phyloP scores from a whole-genome alignment of 2,329 filamentous ascomycete genomes.

The Aspergillus amoenus region DNA sequence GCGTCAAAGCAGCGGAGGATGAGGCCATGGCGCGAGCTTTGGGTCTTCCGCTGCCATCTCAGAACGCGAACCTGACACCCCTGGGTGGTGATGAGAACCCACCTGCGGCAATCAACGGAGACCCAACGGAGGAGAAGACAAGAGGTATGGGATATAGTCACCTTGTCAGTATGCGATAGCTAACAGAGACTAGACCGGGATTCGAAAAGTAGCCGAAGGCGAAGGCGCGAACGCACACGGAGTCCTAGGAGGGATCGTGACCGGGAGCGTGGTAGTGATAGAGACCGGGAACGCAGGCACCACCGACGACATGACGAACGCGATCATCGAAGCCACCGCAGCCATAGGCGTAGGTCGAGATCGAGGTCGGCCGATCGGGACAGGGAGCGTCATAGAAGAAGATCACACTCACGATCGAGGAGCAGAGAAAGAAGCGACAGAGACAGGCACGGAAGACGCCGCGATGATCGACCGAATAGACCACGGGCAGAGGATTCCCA shows the following conservation, averaged over 20 bases:
- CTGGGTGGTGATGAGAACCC: constrained; percentile 48
- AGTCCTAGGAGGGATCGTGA: constrained; percentile 33
- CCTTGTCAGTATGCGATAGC: constrained; percentile 26
- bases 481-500: constrained; percentile 25
- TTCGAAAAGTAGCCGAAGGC: constrained; percentile 23
- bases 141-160: constrained; percentile 29
- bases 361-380: constrained; percentile 27
- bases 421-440: constrained; percentile 28
- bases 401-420: constrained; percentile 29
- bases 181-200: constrained; percentile 26
- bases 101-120: background rate
- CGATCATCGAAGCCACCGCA: constrained; percentile 32
- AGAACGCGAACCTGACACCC: constrained; percentile 63
- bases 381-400: constrained; percentile 20
- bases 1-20: constrained; percentile 87
- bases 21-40: constrained; percentile 83
- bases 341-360: constrained; percentile 33
- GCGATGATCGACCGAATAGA: constrained; percentile 27
- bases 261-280: constrained; percentile 28
- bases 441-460: constrained; percentile 24
- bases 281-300: constrained; percentile 45
- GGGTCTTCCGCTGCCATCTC: constrained; percentile 69
- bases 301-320: constrained; percentile 32
- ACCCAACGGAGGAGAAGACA: background rate
- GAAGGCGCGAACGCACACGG: constrained; percentile 33